A percentile compares a stretch with the other conserved stretches of the same genome.
Evolutionary conservation across 345 rosid species (phyloP).

Genomic region (Boechera stricta): DNA sequence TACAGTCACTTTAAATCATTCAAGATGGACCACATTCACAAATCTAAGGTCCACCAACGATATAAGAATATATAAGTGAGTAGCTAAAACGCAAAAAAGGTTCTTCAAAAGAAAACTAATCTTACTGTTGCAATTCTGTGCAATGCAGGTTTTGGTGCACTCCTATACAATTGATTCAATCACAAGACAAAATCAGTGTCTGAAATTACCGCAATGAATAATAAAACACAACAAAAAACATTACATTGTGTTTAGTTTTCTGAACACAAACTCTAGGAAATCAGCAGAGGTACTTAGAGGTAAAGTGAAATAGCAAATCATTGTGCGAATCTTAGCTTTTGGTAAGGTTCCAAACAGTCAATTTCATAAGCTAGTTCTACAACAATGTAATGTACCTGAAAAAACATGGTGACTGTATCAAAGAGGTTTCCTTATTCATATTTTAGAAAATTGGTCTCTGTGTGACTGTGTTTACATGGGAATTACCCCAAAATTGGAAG

Average conservation of each 20-base stretch:
- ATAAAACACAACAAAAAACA: not conserved
- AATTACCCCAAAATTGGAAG: not conserved
- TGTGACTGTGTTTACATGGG: not conserved
- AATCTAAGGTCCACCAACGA: not conserved
- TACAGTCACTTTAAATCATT: not conserved
- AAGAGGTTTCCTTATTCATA: not conserved
- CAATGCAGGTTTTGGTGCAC: too few relatives aligned
- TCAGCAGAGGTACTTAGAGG: not conserved
- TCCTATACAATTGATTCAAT: too few relatives aligned
- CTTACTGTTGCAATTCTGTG: too few relatives aligned
- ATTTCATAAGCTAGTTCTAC: not conserved
- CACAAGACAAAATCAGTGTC: too few relatives aligned
- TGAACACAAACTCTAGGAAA: not conserved
- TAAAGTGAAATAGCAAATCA: not conserved
- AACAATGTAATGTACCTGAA: not conserved
- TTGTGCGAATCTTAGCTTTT: not conserved
- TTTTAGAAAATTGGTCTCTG: not conserved
- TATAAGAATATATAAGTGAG: not conserved
- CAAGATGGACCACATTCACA: not conserved
- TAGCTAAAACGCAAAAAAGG: not conserved
- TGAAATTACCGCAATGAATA: not conserved
- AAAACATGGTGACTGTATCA: constrained; percentile 54
- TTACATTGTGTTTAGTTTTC: not conserved
- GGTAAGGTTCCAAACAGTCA: not conserved
- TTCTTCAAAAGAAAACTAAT: too few relatives aligned